Evolutionary conservation across 2,329 filamentous ascomycete species (phyloP).

Genomic region (Alternaria sp.): DNA sequence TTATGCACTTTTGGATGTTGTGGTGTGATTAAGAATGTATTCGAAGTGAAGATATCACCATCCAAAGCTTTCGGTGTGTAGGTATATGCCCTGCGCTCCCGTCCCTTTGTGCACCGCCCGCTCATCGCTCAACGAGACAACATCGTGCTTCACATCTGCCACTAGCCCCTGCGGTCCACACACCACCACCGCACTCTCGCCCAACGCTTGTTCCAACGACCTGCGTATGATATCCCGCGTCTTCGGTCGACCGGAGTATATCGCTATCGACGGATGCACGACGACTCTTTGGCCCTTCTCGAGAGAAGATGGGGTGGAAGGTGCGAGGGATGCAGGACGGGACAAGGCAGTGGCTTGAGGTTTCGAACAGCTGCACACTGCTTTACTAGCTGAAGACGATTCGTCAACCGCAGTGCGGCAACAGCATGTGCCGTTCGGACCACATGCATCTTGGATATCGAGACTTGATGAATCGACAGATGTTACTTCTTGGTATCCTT

Average conservation of each 20-base stretch:
- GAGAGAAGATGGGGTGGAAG: conserved; percentile 17
- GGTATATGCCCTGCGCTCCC: conserved; percentile 68
- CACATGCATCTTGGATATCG: conserved; percentile 33
- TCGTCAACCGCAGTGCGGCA: conserved; percentile 57
- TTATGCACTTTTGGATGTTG: neutral
- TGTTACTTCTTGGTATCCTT: conserved; percentile 32
- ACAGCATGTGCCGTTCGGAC: conserved; percentile 52
- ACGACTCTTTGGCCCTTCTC: conserved; percentile 18
- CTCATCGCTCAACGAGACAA: conserved; percentile 67
- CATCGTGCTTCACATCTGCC: conserved; percentile 61
- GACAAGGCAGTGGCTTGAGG: neutral
- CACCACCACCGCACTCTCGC: conserved; percentile 68
- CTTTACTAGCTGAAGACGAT: conserved; percentile 35
- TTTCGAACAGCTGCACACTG: conserved; percentile 25
- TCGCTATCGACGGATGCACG: conserved; percentile 42
- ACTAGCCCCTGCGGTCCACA: conserved; percentile 65
- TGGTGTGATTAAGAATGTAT: neutral
- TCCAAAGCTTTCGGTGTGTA: conserved; percentile 64
- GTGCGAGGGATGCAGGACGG: conserved; percentile 17
- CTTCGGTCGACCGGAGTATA: conserved; percentile 61
- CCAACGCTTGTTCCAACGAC: conserved; percentile 63
- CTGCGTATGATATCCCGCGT: conserved; percentile 60
- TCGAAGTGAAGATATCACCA: neutral
- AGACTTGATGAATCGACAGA: conserved; percentile 7
- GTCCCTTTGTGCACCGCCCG: conserved; percentile 71